phyloP scores from a whole-genome alignment of 176 grass and related monocot genomes.

The Eragrostis curvula region DNA sequence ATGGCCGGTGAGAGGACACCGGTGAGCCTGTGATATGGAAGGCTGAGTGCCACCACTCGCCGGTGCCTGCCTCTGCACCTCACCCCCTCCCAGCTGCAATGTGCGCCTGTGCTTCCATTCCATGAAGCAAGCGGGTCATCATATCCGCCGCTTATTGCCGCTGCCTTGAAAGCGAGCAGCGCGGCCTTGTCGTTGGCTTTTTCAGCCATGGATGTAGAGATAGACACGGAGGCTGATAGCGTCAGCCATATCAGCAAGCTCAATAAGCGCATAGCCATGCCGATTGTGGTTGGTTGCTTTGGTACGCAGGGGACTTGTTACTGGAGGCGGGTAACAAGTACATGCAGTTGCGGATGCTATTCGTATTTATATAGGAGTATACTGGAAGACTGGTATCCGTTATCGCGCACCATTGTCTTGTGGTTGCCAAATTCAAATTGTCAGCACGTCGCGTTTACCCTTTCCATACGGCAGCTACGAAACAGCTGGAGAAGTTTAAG shows the following conservation, averaged over 20 bases:
- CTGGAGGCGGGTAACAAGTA: too few relatives aligned
- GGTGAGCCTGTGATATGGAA: background rate
- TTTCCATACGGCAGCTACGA: too few relatives aligned
- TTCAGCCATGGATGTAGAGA: background rate
- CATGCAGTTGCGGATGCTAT: too few relatives aligned
- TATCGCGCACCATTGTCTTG: too few relatives aligned
- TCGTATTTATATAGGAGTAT: too few relatives aligned
- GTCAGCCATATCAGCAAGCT: background rate
- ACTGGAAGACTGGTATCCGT: too few relatives aligned
- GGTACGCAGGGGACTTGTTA: too few relatives aligned
- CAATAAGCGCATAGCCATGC: background rate
- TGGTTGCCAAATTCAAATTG: too few relatives aligned
- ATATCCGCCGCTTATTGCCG: background rate
- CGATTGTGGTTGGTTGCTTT: background rate
- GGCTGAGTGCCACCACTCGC: slow-evolving; percentile 17
- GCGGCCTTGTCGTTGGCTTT: background rate
- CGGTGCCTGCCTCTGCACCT: background rate
- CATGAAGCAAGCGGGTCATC: background rate
- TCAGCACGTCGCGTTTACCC: too few relatives aligned
- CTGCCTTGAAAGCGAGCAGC: slow-evolving; percentile 7
- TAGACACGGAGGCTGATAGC: background rate
- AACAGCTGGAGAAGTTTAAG: too few relatives aligned
- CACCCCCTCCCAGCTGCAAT: slow-evolving; percentile 14
- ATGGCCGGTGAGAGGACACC: slow-evolving; percentile 8
- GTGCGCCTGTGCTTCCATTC: background rate